Base-by-base conservation (phyloP, 352 stramenopile species). In the Hyaloperonospora brassicae region DNA sequence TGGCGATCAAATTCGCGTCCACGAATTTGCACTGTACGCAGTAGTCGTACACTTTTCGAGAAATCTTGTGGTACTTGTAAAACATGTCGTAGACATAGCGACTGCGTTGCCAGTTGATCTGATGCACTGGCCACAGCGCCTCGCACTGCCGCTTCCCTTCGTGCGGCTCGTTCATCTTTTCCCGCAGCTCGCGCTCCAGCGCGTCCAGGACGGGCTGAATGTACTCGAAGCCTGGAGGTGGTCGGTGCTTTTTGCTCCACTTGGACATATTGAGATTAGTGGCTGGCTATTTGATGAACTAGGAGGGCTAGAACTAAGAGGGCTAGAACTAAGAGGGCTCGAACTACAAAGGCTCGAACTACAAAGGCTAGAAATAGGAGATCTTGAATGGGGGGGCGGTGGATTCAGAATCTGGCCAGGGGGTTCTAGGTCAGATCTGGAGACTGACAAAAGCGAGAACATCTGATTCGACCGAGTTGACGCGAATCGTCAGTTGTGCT, bases 81-180 rank as follows among this genome's bases (percentile, higher is more conserved):
- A 95, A 98, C 91, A 99, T 95, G 68, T 99, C 96, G 73, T 98
- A 99, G 30, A 99, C 84, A 79, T 99, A 99, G 21, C 97, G 86
- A 27, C 85, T 97, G 58, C 93, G 86, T 74, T 99, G 97, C 93
- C 95, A 98, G 66, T 98, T 99, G 70, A 99, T 98, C 81, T 99
- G 96, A 70, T 98, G 95, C 57, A 99, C 93, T 10, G 96, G 96
- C 97, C 97, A 99, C 67, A 98, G 83, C 53, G 82, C 79, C 84
- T 99, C 96, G 50, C 89, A 97, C 69, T 98, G 98, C 41, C 96
- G 91, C 68, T 98, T 97, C 23, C 94, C 91, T 59, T 97, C 93
- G 64, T 98, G 96, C 40, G 90, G 89, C 68, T 98, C 94, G 71
- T 98, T 98, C 64, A 98, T 97, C 58, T 94, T 95, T 76, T 98